phyloP scores from a whole-genome alignment of 306 rosid species.

The Echinosophora koreensis region DNA sequence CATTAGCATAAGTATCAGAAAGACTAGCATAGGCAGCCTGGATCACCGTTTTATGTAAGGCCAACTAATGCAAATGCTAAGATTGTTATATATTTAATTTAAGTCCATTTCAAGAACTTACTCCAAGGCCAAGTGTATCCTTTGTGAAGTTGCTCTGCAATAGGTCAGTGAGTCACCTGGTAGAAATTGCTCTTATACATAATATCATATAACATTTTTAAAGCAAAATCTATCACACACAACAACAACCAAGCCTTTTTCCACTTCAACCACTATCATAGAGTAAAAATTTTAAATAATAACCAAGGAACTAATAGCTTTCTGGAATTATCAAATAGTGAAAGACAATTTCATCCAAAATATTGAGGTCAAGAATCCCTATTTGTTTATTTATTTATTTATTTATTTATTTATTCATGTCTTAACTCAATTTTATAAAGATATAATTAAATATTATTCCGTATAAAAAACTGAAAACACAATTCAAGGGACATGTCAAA shows the following conservation, averaged over 20 bases:
- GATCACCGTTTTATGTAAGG: neutral
- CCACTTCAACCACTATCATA: neutral
- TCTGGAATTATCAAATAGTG: neutral
- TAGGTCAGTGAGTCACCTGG: neutral
- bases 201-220: neutral
- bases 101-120: neutral
- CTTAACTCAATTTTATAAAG: no score
- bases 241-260: no score
- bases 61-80: neutral
- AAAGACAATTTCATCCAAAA: neutral
- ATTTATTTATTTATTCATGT: neutral
- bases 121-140: neutral
- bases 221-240: neutral
- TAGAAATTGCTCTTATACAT: neutral
- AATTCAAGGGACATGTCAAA: conserved; percentile 29
- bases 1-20: neutral
- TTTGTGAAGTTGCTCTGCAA: neutral
- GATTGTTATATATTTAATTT: no score
- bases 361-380: neutral
- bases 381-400: neutral
- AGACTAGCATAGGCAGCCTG: neutral
- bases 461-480: neutral
- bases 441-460: no score
- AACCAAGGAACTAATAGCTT: neutral
- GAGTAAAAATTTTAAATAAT: neutral